These are phyloP conservation scores for Sarcocystis neurona DNA, from an alignment of 169 alveolate genomes.

Conservation along the genomic window DNA sequence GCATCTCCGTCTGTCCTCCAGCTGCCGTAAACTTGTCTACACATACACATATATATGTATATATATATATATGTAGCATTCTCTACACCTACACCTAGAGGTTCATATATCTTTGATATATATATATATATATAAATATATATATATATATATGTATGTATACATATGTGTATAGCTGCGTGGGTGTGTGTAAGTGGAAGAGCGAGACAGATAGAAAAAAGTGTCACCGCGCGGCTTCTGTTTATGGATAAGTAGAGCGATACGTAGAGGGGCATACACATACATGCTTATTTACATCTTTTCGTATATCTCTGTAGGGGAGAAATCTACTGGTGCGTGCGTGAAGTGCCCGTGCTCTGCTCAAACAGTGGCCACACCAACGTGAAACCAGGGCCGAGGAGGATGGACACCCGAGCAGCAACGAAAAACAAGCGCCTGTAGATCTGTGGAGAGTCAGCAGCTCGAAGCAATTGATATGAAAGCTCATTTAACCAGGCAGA, in stretches of 20 bases:
- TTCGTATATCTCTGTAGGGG: background rate
- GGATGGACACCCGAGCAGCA: background rate
- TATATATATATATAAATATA: background rate
- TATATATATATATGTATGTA: background rate
- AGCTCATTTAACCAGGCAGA: background rate
- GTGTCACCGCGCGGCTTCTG: background rate
- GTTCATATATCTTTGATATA: background rate
- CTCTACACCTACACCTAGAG: background rate
- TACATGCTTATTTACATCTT: background rate
- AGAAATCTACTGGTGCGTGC: background rate
- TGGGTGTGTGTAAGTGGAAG: background rate
- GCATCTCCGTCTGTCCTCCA: background rate
- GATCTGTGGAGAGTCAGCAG: background rate
- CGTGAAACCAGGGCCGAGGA: background rate
- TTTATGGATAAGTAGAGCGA: conserved; percentile 8
- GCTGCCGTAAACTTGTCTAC: background rate
- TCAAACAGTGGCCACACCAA: background rate
- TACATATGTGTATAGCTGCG: background rate
- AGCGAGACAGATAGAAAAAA: no score
- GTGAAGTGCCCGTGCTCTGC: background rate
- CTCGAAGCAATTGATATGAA: background rate
- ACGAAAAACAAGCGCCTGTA: background rate
- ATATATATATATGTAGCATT: background rate
- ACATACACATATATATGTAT: background rate
- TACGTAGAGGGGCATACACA: background rate